Percentiles rank a stretch among this genome's conserved stretches.
phyloP scores from a whole-genome alignment of 2,329 filamentous ascomycete species.

The Biscogniauxia marginata region DNA sequence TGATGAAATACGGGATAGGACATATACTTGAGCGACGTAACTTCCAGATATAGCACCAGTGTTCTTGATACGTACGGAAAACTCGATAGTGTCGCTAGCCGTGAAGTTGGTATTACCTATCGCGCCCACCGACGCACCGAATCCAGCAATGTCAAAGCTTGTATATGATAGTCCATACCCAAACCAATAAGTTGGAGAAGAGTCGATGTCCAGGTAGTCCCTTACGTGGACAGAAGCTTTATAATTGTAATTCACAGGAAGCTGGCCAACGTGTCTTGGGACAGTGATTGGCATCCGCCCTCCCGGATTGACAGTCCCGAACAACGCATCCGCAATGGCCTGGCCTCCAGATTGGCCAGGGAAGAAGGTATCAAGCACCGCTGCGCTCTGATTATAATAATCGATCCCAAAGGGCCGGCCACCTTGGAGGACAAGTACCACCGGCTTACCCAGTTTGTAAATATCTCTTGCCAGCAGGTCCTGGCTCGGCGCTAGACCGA shows the following conservation, averaged over 20 bases:
- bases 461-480: conserved; percentile 37
- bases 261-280: conserved; percentile 34
- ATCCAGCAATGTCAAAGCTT: conserved; percentile 28
- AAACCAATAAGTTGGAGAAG: conserved; percentile 33
- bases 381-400: conserved; percentile 38
- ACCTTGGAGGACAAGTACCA: conserved; percentile 41
- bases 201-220: conserved; percentile 32
- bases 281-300: conserved; percentile 36
- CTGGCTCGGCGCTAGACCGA: conserved; percentile 38
- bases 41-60: conserved; percentile 34
- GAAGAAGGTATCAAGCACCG: conserved; percentile 40
- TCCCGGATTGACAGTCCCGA: conserved; percentile 33
- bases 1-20: conserved; percentile 38
- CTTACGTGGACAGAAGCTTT: conserved; percentile 29
- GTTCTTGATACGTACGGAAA: conserved; percentile 36
- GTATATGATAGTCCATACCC: conserved; percentile 38
- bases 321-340: conserved; percentile 36
- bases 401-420: conserved; percentile 42
- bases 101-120: conserved; percentile 16
- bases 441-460: conserved; percentile 38
- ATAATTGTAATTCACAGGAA: conserved; percentile 37
- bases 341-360: conserved; percentile 35
- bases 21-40: conserved; percentile 42
- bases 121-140: conserved; percentile 20
- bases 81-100: conserved; percentile 33